Evolutionary conservation across 352 stramenopile genomes (phyloP), one percentile per base, ranked within the genome.

Genomic region (Phytophthora europaea): DNA sequence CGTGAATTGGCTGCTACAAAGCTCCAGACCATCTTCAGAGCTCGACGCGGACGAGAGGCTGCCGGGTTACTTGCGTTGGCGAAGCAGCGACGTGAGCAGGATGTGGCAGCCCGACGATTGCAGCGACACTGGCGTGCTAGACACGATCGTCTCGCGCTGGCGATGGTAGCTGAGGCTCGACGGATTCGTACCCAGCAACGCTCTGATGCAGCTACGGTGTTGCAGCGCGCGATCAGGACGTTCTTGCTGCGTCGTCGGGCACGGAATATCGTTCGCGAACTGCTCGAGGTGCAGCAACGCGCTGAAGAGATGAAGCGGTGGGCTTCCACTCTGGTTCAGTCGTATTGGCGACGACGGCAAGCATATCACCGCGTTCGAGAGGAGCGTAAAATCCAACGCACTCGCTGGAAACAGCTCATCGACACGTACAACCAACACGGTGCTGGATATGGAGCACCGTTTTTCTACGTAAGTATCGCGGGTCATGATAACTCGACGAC

Each of bases 381-480:
- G 0, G 74, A 82, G 18, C 80, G 89, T 22, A 68, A 65, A 0
- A 62, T 59, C 3, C 84, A 85, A 47, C 80, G 86, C 20, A 87
- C 85, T 23, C 82, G 92, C 38, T 99, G 96, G 96, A 99, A 99
- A 79, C 87, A 97, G 50, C 89, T 99, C 59, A 79, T 96, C 43
- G 93, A 98, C 61, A 87, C 88, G 2, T 83, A 94, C 59, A 95
- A 93, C 61, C 72, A 92, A 16, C 87, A 94, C 31, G 78, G 84
- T 10, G 82, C 73, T 51, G 88, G 87, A n/a, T 84, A 72, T 40
- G 87, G 87, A 8, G 88, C 88, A 1, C 88, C 88, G n/a, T 98
- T 98, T 67, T 99, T 97, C 82, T 99, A 98, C 68, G 87, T 95
- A 63, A 52, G 85, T 65, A 22, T 28, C 12, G 55, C 3, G 16